A percentile compares a stretch with the other conserved stretches of the same genome.
These are phyloP conservation scores for Colletotrichum cuscutae DNA, from an alignment of 2,329 filamentous ascomycete species.

Conservation along the genomic window DNA sequence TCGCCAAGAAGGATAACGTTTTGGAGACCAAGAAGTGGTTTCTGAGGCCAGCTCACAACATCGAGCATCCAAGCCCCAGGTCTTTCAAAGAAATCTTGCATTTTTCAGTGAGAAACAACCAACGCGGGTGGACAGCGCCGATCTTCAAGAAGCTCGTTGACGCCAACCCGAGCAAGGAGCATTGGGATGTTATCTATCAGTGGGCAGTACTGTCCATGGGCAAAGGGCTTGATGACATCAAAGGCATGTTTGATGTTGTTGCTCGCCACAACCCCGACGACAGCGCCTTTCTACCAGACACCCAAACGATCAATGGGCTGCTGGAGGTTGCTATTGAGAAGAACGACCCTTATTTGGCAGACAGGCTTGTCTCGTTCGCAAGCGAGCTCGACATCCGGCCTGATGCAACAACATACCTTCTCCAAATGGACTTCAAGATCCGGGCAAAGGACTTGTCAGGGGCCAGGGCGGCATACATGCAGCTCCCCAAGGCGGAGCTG, in stretches of 20 bases:
- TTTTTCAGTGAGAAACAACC: conserved; percentile 68
- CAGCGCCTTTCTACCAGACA: conserved; percentile 66
- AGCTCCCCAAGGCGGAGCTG: conserved; percentile 62
- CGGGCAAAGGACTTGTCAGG: conserved; percentile 77
- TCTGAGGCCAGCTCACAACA: conserved; percentile 58
- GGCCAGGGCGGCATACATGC: conserved; percentile 72
- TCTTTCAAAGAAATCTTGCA: conserved; percentile 67
- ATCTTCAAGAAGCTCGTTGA: conserved; percentile 66
- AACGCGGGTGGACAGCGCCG: conserved; percentile 70
- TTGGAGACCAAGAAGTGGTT: conserved; percentile 77
- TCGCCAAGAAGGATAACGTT: conserved; percentile 66
- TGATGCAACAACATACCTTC: conserved; percentile 75
- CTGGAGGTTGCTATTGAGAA: conserved; percentile 78
- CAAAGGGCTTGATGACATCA: conserved; percentile 77
- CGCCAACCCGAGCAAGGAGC: conserved; percentile 58
- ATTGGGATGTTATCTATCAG: conserved; percentile 79
- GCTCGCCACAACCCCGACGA: conserved; percentile 58
- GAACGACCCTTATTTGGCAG: conserved; percentile 76
- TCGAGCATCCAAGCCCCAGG: conserved; percentile 51
- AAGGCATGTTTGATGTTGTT: conserved; percentile 78
- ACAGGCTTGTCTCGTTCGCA: conserved; percentile 77
- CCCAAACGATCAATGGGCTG: conserved; percentile 79
- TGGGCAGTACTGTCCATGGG: conserved; percentile 78
- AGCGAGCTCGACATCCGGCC: conserved; percentile 72
- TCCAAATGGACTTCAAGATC: conserved; percentile 83